Base-by-base conservation (phyloP, 306 rosid genomes). In the Rubus parviflorus region DNA sequence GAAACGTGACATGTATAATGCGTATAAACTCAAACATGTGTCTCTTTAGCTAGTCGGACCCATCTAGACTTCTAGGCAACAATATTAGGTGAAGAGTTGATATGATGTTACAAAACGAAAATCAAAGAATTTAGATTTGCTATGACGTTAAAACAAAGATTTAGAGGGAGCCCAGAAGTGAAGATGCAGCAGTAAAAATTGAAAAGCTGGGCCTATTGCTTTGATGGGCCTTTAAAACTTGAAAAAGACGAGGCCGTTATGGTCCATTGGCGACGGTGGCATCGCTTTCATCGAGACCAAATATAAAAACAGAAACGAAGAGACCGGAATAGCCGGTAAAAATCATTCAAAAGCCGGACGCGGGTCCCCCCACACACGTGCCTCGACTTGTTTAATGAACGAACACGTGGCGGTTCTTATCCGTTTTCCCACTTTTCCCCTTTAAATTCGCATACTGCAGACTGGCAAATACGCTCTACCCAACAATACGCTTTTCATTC, bases 341-440 rank as follows among this genome's bases (percentile, higher is more conserved):
- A 74, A 77, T 40, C 43, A 56, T 68, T 16, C 9, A 23, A 83
- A 86, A 86, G 79, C 86, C 77, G 72, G 10, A 74, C 19, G 51
- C 42, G 47, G 35, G 62, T 17, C 58, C 82, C 88, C 6, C 10
- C 70, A 75, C 79, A 66, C 86, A 62, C 56, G 64, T 52, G 70
- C 16, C 48, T 30, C 14, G 15, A 64, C 6, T 4, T 2, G 0
- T 48, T 17, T 30, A 43, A 3, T 42, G 3, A 7, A 30, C 42
- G 46, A 83, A 79, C 94, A 89, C 94, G 90, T 85, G 85, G 76
- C 64, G 73, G 48, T 5, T 19, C 90, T 89, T 92, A 89, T 90
- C 95, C 91, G 30, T 82, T 86, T 20, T 43, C 49, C 15, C 43
- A 12, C 30, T 25, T 3, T 6, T 7, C 14, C 51, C 41, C 48